phyloP scores from a whole-genome alignment of 441 rosid species.

The Populus tomentosa region DNA sequence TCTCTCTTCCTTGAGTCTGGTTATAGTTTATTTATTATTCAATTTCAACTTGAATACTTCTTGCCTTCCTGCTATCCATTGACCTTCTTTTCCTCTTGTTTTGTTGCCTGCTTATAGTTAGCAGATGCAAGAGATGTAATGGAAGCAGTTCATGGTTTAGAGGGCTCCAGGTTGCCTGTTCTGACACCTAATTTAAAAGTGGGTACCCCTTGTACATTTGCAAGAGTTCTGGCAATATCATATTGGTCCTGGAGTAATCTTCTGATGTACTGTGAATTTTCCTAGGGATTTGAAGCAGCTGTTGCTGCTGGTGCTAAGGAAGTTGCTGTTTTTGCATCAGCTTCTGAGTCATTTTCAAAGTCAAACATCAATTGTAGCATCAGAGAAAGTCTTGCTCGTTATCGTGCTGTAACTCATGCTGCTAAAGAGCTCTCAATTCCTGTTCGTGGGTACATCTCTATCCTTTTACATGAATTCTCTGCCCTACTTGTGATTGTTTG shows the following conservation, averaged over 20 bases:
- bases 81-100: not conserved
- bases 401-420: conserved; percentile 64
- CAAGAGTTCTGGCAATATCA: conserved; percentile 9
- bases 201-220: conserved; percentile 17
- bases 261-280: conserved; percentile 29
- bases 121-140: conserved; percentile 95
- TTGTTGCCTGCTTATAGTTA: conserved; percentile 37
- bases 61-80: conserved; percentile 6
- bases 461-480: not conserved
- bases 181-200: conserved; percentile 92
- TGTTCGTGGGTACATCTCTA: conserved; percentile 73
- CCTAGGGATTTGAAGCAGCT: conserved; percentile 95
- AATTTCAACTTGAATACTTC: not conserved
- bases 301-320: conserved; percentile 96
- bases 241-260: conserved; percentile 11
- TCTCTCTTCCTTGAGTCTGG: not conserved
- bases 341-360: conserved; percentile 94
- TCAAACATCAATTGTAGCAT: conserved; percentile 93
- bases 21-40: not conserved
- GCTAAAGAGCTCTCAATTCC: conserved; percentile 76
- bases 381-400: conserved; percentile 87
- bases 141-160: conserved; percentile 54
- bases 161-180: conserved; percentile 83
- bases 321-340: conserved; percentile 95
- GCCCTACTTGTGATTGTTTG: not conserved